Conservation (phyloP, 164 flowering plant species). For the Nymphaea colorata region DNA sequence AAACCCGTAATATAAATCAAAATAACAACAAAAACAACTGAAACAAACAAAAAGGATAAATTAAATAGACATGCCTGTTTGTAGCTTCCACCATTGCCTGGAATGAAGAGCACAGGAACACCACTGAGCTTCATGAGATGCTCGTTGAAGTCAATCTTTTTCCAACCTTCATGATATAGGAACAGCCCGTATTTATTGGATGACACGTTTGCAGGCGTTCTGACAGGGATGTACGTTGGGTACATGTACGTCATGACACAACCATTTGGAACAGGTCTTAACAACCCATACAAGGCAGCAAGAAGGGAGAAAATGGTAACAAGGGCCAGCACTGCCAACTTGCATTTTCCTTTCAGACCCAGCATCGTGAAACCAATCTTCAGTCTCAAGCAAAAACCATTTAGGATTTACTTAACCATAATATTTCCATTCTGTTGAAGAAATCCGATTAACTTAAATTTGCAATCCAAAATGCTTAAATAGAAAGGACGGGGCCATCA, state of each 20-base stretch:
- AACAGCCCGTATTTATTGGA: conserved; percentile 58
- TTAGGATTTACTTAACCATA: not conserved
- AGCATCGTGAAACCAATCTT: conserved; percentile 19
- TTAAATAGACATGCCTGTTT: conserved; percentile 58
- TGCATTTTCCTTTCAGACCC: conserved; percentile 37
- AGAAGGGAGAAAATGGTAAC: conserved; percentile 32
- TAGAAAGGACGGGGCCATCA: not conserved
- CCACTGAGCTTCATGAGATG: conserved; percentile 77
- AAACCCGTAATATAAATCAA: not conserved
- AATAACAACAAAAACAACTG: not conserved
- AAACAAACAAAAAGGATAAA: not conserved
- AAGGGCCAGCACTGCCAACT: conserved; percentile 29
- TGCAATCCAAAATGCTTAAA: not conserved
- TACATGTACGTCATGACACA: conserved; percentile 97
- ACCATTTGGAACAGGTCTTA: conserved; percentile 65
- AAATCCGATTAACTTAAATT: not conserved
- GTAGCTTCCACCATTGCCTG: conserved; percentile 98
- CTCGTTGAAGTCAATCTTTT: conserved; percentile 68
- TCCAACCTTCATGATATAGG: conserved; percentile 98
- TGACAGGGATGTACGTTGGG: conserved; percentile 79
- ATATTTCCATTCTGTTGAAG: no score
- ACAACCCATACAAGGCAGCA: conserved; percentile 43
- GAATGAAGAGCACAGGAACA: conserved; percentile 86
- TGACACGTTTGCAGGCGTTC: conserved; percentile 33
- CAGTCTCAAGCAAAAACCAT: conserved; percentile 6